phyloP scores from a whole-genome alignment of 352 stramenopile genomes.

The Phytophthora lateralis region DNA sequence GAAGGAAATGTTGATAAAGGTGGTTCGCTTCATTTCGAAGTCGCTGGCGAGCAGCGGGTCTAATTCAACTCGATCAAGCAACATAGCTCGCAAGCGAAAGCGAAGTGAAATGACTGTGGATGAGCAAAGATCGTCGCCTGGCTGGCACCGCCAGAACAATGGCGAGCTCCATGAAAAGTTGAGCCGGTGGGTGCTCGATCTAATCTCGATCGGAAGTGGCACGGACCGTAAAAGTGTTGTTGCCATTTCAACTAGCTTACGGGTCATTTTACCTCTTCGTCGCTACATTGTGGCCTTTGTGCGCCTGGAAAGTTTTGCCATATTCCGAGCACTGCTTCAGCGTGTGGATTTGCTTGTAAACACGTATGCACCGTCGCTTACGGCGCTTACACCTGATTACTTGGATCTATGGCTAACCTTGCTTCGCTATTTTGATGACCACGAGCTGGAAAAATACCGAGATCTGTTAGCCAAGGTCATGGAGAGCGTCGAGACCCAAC shows the following conservation, averaged over 20 bases:
- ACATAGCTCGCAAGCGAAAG: constrained; percentile 31
- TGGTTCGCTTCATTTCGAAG: constrained; percentile 32
- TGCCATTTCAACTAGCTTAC: constrained; percentile 39
- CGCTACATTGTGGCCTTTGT: constrained; percentile 40
- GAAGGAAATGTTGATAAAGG: constrained; percentile 32
- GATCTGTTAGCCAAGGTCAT: constrained; percentile 46
- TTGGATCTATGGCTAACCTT: constrained; percentile 53
- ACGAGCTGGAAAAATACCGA: constrained; percentile 53
- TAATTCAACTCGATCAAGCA: constrained; percentile 17
- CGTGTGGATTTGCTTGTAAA: constrained; percentile 54
- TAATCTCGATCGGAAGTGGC: constrained; percentile 45
- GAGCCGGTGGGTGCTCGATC: constrained; percentile 44
- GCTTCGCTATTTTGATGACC: constrained; percentile 53
- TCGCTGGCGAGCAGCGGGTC: constrained; percentile 13
- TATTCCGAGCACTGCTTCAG: constrained; percentile 51
- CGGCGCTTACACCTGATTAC: constrained; percentile 35
- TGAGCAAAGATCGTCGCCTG: background rate
- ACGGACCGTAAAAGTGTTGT: constrained; percentile 36
- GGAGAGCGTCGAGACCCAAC: constrained; percentile 42
- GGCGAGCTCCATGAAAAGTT: constrained; percentile 39
- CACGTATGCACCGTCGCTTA: constrained; percentile 36
- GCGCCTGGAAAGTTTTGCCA: constrained; percentile 44
- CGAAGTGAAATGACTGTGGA: constrained; percentile 18
- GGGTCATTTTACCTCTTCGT: constrained; percentile 58
- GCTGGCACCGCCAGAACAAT: constrained; percentile 14